A percentile compares a stretch with the other conserved stretches of the same genome.
Evolutionary conservation across 2,329 filamentous ascomycete species (phyloP).

Genomic region (Beauveria scarabaeidicola): DNA sequence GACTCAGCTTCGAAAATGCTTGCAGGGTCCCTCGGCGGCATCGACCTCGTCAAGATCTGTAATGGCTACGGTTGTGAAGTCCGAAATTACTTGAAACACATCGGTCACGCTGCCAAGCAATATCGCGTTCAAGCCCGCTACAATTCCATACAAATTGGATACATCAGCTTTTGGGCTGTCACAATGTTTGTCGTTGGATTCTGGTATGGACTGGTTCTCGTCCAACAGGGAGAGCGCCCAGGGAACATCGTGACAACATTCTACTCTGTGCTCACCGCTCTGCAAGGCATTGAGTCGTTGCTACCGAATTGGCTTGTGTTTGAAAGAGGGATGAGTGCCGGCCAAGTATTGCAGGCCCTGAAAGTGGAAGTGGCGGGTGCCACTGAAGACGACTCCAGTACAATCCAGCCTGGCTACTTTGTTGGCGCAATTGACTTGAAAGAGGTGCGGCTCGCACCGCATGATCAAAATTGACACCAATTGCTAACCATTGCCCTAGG

Average conservation of each 20-base stretch:
- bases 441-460: constrained; percentile 42
- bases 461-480: not conserved
- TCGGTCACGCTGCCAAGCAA: constrained; percentile 49
- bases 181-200: constrained; percentile 82
- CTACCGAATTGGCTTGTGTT: constrained; percentile 70
- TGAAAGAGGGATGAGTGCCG: constrained; percentile 71
- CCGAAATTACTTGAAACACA: constrained; percentile 51
- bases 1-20: constrained; percentile 63
- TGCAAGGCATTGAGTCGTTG: constrained; percentile 65
- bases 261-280: constrained; percentile 68
- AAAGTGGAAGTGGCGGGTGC: constrained; percentile 21
- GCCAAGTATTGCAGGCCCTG: constrained; percentile 48
- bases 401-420: constrained; percentile 35
- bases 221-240: constrained; percentile 50
- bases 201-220: constrained; percentile 71
- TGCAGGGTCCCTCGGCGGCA: constrained; percentile 60
- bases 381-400: not conserved
- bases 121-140: constrained; percentile 62
- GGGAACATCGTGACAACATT: constrained; percentile 75
- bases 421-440: constrained; percentile 61
- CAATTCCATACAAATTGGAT: constrained; percentile 63
- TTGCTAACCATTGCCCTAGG: constrained; percentile 36
- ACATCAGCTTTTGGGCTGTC: constrained; percentile 65
- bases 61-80: constrained; percentile 66
- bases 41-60: constrained; percentile 81